A percentile compares a stretch with the other conserved stretches of the same genome.
Conservation (phyloP, 2,329 filamentous ascomycete species). For the Alternaria gaisen region DNA sequence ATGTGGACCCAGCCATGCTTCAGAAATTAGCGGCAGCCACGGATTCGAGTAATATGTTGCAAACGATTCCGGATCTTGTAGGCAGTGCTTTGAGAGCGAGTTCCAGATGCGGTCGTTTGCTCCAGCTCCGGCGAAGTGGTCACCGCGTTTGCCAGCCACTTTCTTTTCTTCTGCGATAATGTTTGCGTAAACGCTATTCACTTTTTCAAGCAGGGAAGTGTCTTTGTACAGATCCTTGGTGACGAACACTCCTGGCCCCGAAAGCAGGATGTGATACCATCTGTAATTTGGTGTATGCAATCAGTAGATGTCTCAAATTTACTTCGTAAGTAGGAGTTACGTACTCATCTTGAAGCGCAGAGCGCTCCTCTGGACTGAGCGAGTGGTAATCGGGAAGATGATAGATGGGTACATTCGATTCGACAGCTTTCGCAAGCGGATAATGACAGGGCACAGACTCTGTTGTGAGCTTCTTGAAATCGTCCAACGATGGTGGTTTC, state of each 20-base stretch:
- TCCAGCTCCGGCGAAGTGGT: conserved; percentile 67
- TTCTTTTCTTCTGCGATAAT: conserved; percentile 62
- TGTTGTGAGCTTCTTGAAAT: conserved; percentile 58
- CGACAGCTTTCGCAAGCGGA: conserved; percentile 57
- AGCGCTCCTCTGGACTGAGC: conserved; percentile 38
- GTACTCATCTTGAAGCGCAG: conserved; percentile 63
- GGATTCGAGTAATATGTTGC: conserved; percentile 68
- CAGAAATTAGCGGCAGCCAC: conserved; percentile 62
- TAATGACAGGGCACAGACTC: conserved; percentile 54
- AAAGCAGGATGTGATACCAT: conserved; percentile 65
- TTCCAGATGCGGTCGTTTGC: conserved; percentile 72
- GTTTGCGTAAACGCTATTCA: conserved; percentile 29
- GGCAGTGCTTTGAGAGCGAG: conserved; percentile 69
- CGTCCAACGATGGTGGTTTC: conserved; percentile 52
- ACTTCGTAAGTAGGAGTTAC: not conserved
- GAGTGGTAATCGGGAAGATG: conserved; percentile 53
- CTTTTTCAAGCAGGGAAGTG: conserved; percentile 38
- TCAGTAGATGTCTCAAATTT: not conserved
- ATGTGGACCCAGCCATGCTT: conserved; percentile 67
- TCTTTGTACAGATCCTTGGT: conserved; percentile 54
- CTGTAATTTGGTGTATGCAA: conserved; percentile 5
- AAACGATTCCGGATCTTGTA: conserved; percentile 63
- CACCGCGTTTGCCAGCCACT: conserved; percentile 56
- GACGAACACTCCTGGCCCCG: conserved; percentile 69
- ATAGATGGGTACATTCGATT: conserved; percentile 66